These are phyloP conservation scores for Urostyla sp. DNA, from an alignment of 73 alveolate genomes.

Conservation along the genomic window DNA sequence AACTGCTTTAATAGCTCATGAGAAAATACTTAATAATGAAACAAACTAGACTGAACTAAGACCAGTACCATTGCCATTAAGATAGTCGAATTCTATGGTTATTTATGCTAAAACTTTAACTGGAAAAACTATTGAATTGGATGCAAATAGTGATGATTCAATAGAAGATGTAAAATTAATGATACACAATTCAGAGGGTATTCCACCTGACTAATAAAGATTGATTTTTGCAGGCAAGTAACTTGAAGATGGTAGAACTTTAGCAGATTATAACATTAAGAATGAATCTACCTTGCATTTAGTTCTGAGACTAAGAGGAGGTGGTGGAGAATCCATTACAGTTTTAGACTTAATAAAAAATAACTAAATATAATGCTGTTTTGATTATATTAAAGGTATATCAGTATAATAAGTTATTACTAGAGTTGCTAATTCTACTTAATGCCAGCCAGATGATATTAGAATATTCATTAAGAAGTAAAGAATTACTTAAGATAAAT, in stretches of 20 bases:
- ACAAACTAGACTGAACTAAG: background rate
- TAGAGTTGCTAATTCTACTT: slow-evolving; percentile 68
- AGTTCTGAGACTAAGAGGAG: slow-evolving; percentile 87
- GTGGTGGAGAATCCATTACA: slow-evolving; percentile 64
- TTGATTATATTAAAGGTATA: slow-evolving; percentile 73
- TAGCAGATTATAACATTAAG: slow-evolving; percentile 68
- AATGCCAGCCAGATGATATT: slow-evolving; percentile 36
- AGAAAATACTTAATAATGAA: background rate
- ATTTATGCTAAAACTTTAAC: slow-evolving; percentile 55
- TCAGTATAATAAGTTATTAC: slow-evolving; percentile 64
- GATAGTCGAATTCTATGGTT: background rate
- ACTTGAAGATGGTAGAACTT: slow-evolving; percentile 79
- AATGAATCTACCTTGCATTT: slow-evolving; percentile 66
- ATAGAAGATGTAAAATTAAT: slow-evolving; percentile 58
- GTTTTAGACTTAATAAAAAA: slow-evolving; percentile 53
- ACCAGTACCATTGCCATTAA: background rate
- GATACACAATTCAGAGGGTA: slow-evolving; percentile 84
- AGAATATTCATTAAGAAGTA: background rate
- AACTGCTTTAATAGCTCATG: slow-evolving; percentile 6
- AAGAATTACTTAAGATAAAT: background rate
- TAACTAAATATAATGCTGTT: slow-evolving; percentile 70
- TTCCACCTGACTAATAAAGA: slow-evolving; percentile 88
- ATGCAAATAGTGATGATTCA: slow-evolving; percentile 25
- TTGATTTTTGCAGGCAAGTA: slow-evolving; percentile 76
- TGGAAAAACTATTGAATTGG: slow-evolving; percentile 67